These are phyloP conservation scores for Barbarea vulgaris DNA, from an alignment of 345 rosid species.

Conservation along the genomic window DNA sequence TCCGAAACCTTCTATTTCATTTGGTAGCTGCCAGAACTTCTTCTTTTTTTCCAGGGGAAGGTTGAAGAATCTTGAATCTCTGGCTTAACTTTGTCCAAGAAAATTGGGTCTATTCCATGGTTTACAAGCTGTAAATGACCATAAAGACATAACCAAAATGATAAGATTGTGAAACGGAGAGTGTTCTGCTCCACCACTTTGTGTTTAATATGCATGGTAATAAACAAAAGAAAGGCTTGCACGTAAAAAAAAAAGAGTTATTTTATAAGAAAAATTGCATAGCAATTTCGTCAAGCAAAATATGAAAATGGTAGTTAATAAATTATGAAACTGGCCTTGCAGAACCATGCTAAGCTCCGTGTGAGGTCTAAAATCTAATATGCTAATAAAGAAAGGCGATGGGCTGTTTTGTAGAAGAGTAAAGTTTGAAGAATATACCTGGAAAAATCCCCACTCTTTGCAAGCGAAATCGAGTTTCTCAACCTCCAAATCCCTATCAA, in stretches of 20 bases:
- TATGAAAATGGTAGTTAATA: not conserved
- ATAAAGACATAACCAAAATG: not conserved
- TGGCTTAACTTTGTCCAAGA: constrained; percentile 34
- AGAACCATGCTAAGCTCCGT: not conserved
- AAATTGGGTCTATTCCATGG: constrained; percentile 41
- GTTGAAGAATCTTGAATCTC: constrained; percentile 40
- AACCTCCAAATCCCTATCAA: constrained; percentile 37
- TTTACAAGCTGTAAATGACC: constrained; percentile 35
- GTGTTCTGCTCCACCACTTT: not conserved
- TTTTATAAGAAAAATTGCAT: not conserved
- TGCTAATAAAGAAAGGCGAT: not conserved
- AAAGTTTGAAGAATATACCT: constrained; percentile 37
- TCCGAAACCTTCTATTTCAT: constrained; percentile 41
- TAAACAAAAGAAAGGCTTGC: not conserved
- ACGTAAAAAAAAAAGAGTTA: not conserved
- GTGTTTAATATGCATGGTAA: not conserved
- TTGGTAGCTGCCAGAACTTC: constrained; percentile 32
- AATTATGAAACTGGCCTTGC: not conserved
- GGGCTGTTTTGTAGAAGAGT: not conserved
- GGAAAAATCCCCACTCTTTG: constrained; percentile 69
- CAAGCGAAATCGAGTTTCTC: constrained; percentile 56
- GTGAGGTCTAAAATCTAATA: not conserved
- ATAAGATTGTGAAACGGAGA: not conserved
- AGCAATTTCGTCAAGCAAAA: not conserved
- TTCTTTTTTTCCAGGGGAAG: constrained; percentile 47